A percentile compares a stretch with the other conserved stretches of the same genome.
Conservation (phyloP, 345 rosid genomes). For the Jatropha curcas region DNA sequence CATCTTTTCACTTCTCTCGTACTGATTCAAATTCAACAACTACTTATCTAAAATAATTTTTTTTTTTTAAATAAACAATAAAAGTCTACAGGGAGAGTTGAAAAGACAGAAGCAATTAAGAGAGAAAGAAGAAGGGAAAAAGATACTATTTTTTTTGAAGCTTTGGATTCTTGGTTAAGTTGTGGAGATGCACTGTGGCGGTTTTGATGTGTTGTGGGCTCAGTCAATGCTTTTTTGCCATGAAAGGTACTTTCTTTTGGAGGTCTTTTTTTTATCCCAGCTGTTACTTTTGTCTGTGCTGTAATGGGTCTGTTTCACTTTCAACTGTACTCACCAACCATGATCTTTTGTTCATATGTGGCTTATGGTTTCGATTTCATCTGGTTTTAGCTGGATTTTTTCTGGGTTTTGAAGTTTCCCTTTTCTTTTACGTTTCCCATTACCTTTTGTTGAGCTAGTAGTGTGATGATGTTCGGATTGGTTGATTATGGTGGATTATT, state of each 20-base stretch:
- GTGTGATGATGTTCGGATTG: not conserved
- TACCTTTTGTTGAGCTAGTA: slow-evolving; percentile 4
- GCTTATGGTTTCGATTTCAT: slow-evolving; percentile 17
- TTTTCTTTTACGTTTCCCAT: slow-evolving; percentile 5
- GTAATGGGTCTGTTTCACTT: slow-evolving; percentile 31
- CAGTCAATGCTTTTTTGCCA: slow-evolving; percentile 41
- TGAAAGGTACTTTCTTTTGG: slow-evolving; percentile 48
- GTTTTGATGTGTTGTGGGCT: slow-evolving; percentile 58
- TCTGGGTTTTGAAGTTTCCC: slow-evolving; percentile 1
- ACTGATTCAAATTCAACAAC: slow-evolving; percentile 1
- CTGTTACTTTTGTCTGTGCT: slow-evolving; percentile 24
- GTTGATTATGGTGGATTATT: slow-evolving; percentile 12
- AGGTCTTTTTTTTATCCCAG: slow-evolving; percentile 27
- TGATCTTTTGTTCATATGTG: slow-evolving; percentile 20
- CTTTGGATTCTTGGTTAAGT: slow-evolving; percentile 47
- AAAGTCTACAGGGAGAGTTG: not conserved
- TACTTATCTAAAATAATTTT: not conserved
- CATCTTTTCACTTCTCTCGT: not conserved
- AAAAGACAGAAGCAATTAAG: not conserved
- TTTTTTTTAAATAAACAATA: not conserved
- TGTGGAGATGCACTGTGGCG: slow-evolving; percentile 39
- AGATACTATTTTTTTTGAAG: slow-evolving; percentile 10
- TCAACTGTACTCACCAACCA: slow-evolving; percentile 27
- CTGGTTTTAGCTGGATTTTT: slow-evolving; percentile 22
- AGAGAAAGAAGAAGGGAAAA: not conserved